Evolutionary conservation across 1,139 yeast species (phyloP).

Genomic region (Yamadazyma pseudoaaseri): DNA sequence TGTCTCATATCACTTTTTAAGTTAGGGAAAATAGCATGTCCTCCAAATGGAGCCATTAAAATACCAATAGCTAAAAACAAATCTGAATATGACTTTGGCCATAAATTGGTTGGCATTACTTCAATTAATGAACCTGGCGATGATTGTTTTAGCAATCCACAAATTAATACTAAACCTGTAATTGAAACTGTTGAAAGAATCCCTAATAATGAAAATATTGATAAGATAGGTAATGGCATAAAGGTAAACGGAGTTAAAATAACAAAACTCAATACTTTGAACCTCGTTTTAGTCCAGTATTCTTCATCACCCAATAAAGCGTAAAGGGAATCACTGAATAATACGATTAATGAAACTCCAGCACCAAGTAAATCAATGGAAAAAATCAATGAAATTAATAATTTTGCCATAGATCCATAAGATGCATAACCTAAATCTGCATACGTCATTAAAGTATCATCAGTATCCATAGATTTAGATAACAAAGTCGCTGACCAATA

Average conservation of each 20-base stretch:
- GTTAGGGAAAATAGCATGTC: slow-evolving; percentile 62
- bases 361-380: slow-evolving; percentile 53
- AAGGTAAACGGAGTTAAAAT: slow-evolving; percentile 48
- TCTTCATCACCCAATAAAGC: slow-evolving; percentile 41
- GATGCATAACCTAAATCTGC: slow-evolving; percentile 85
- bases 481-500: slow-evolving; percentile 46
- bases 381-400: slow-evolving; percentile 40
- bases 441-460: slow-evolving; percentile 76
- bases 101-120: slow-evolving; percentile 46
- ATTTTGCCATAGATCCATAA: slow-evolving; percentile 48
- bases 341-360: slow-evolving; percentile 54
- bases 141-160: slow-evolving; percentile 38
- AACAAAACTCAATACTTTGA: slow-evolving; percentile 39
- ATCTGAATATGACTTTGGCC: slow-evolving; percentile 42
- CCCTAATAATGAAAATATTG: slow-evolving; percentile 45
- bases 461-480: slow-evolving; percentile 59
- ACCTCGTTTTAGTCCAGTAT: slow-evolving; percentile 36
- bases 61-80: slow-evolving; percentile 54
- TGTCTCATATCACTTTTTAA: slow-evolving; percentile 58
- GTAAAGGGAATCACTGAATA: slow-evolving; percentile 54
- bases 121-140: slow-evolving; percentile 44
- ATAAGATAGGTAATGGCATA: slow-evolving; percentile 43
- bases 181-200: slow-evolving; percentile 46
- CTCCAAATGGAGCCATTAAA: slow-evolving; percentile 62
- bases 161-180: slow-evolving; percentile 36